Conservation (phyloP, 176 grass and related monocot species). For the Themeda triandra region DNA sequence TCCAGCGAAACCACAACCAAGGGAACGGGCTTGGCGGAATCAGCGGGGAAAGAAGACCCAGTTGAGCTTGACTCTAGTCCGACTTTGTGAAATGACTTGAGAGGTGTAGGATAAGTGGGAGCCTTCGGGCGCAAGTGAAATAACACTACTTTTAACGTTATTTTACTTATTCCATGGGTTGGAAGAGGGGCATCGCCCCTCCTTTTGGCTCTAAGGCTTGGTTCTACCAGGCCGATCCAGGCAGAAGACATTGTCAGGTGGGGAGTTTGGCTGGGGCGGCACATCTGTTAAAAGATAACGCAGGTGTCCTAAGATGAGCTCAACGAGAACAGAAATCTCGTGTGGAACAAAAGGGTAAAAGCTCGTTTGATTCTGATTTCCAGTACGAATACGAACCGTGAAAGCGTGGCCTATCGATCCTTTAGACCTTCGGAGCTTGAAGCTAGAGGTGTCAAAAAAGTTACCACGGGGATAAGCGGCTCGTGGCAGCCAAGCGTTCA, state of each 20-base stretch:
- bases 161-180: slow-evolving; percentile 64
- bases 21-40: neutral
- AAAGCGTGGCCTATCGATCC: slow-evolving; percentile 65
- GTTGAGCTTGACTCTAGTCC: neutral
- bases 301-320: slow-evolving; percentile 30
- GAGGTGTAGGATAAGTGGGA: slow-evolving; percentile 19
- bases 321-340: slow-evolving; percentile 46
- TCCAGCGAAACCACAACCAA: neutral
- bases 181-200: slow-evolving; percentile 10
- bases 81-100: neutral
- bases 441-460: slow-evolving; percentile 62
- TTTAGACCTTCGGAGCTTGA: slow-evolving; percentile 25
- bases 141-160: slow-evolving; percentile 78
- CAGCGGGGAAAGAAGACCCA: neutral
- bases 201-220: slow-evolving; percentile 16
- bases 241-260: slow-evolving; percentile 70
- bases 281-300: slow-evolving; percentile 63
- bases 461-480: slow-evolving; percentile 65
- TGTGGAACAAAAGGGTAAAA: slow-evolving; percentile 52
- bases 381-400: slow-evolving; percentile 58
- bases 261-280: slow-evolving; percentile 79
- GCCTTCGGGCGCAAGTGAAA: slow-evolving; percentile 45
- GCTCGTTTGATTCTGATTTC: slow-evolving; percentile 69
- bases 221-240: slow-evolving; percentile 7
- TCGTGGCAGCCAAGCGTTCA: slow-evolving; percentile 16